Evolutionary conservation across 345 rosid species (phyloP).

Genomic region (Brassica incana): DNA sequence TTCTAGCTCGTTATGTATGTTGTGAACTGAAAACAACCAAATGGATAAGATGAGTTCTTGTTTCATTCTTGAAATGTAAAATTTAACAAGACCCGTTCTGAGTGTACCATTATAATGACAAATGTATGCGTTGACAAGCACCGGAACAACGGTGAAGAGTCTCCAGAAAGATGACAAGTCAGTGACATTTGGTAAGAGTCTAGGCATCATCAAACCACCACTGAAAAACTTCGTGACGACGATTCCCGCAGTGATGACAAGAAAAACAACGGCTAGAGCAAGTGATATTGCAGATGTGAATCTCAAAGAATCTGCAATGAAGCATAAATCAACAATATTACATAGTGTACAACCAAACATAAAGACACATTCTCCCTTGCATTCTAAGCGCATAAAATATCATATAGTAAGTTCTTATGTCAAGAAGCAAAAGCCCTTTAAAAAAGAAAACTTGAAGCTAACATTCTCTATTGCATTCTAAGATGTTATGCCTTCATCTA

Average conservation of each 20-base stretch:
- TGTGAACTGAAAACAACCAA: conserved; percentile 65
- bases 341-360: neutral
- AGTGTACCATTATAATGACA: conserved; percentile 80
- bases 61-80: neutral
- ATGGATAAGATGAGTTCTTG: neutral
- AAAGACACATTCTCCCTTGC: neutral
- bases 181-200: conserved; percentile 67
- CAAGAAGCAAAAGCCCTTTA: neutral
- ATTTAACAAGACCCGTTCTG: neutral
- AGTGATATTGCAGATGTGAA: conserved; percentile 87
- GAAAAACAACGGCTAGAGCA: conserved; percentile 78
- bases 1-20: conserved; percentile 81
- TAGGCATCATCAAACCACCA: conserved; percentile 77
- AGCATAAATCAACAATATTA: neutral
- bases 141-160: conserved; percentile 86
- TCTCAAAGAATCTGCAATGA: conserved; percentile 80
- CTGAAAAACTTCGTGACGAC: conserved; percentile 57
- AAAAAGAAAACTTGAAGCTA: neutral
- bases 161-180: conserved; percentile 73
- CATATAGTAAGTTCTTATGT: neutral
- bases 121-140: conserved; percentile 84
- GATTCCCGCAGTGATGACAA: conserved; percentile 73
- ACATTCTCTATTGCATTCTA: neutral
- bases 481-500: neutral
- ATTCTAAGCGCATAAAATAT: neutral